These are phyloP conservation scores for Xylaria multiplex DNA, from an alignment of 2,329 filamentous ascomycete species.

Conservation along the genomic window DNA sequence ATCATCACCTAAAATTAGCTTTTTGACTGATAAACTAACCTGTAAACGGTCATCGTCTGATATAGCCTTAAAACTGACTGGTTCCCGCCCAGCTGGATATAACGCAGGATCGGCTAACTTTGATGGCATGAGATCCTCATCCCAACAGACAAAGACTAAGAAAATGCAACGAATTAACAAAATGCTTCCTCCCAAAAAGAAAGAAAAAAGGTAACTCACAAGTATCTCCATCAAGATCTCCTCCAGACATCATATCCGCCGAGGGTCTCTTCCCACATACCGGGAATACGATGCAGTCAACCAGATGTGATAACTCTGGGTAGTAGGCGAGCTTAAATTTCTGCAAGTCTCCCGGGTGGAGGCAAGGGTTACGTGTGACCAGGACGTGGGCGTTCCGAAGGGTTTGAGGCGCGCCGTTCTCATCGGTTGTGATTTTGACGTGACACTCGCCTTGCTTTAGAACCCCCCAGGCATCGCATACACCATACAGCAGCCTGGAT, in stretches of 20 bases:
- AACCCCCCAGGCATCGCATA: constrained; percentile 26
- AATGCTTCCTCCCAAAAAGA: not conserved
- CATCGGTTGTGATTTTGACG: constrained; percentile 27
- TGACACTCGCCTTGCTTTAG: constrained; percentile 26
- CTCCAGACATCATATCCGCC: constrained; percentile 30
- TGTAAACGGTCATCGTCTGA: constrained; percentile 23
- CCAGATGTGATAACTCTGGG: constrained; percentile 23
- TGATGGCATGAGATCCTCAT: constrained; percentile 29
- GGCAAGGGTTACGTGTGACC: constrained; percentile 27
- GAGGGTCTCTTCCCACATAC: constrained; percentile 23
- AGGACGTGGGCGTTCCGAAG: constrained; percentile 22
- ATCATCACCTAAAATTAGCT: too few relatives aligned
- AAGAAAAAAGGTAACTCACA: constrained; percentile 1
- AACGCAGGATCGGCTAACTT: constrained; percentile 19
- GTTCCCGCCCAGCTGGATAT: constrained; percentile 22
- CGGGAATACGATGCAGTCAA: constrained; percentile 29
- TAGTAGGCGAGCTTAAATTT: constrained; percentile 18
- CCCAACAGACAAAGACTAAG: constrained; percentile 28
- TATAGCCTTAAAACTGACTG: constrained; percentile 22
- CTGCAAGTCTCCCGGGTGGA: constrained; percentile 29
- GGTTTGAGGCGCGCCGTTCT: constrained; percentile 23
- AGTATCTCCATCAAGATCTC: constrained; percentile 26
- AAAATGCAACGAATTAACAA: not conserved
- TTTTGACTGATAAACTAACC: constrained; percentile 4
- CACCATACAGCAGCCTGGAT: constrained; percentile 22